Base-by-base conservation (phyloP, 2,329 filamentous ascomycete genomes). In the Herpotrichia juniperi region DNA sequence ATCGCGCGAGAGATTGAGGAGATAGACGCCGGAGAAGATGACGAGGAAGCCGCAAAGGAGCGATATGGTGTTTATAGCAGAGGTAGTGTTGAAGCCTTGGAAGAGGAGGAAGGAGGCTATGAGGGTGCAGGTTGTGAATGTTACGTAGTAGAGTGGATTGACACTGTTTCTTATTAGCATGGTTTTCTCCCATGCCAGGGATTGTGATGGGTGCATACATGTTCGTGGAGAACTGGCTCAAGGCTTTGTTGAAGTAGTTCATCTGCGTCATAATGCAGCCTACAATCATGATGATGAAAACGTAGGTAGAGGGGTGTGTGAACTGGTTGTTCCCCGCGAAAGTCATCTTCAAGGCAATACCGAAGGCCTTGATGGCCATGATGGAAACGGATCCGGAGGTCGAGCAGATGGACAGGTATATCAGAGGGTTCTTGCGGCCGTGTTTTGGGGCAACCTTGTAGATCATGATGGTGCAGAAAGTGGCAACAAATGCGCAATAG, bases 211-310 rank as follows among this genome's bases (percentile, higher is more conserved):
- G 42, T 14, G 28, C 90, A 73, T 83, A 96, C 93, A 99, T 96
- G 65, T 96, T 96, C 26, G 94, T 97, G 25, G 91, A 93, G 77
- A 97, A 99, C 68, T 96, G 92, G 74, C 91, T 96, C 54, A 99
- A 79, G 7, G 94, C 94, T 77, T 99, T 99, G 82, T 99, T 99
- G 78, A 99, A 96, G 76, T 99, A 99, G 76, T 99, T 99, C 94
- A 99, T 97, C 81, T 99, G 94, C 8, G 93, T 97, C 62, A 99
- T 75, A 70, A 99, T 97, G 79, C 94, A 99, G 59, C 97, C 91
- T 2, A 83, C 82, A 0, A 93, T 94, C 59, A 97, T 85, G 61
- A 99, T 97, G 76, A 93, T 87, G 74, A 99, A 99, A 58, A 97
- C 93, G 67, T 99, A 99, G 53, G 96, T 99, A 44, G 92, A 96